Evolutionary conservation across 768 basidiomycete genomes (phyloP), one percentile per base, ranked within the genome.

Genomic region (Auricularia heimuer): DNA sequence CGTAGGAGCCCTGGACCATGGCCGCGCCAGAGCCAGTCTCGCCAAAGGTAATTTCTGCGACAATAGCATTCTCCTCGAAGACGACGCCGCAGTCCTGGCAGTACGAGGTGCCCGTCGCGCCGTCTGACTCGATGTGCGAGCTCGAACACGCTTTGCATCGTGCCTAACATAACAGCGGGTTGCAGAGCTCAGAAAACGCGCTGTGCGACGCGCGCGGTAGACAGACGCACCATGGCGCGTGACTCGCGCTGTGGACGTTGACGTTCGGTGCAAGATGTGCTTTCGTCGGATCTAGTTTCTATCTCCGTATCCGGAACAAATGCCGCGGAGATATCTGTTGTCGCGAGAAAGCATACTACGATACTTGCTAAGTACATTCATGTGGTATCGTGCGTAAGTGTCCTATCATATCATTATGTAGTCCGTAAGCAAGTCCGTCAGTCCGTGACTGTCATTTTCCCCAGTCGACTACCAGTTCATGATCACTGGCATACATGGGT

Each of bases 41-140:
- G n/a, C 94, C 93, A 69, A 99, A 99, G 1, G 87, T 86, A 64
- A 99, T 85, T 73, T 99, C 97, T 67, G 88, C 90, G 10, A 98
- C 92, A 66, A 98, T 94, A 2, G 89, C 85, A 71, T 93, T 94
- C 75, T 97, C 92, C 76, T 96, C 93, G 10, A 96, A 80, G 18
- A 98, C 94, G 6, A 88, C 90, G 58, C 92, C 93, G 70, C 95
- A 98, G 69, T 83, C 79, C 1, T 89, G 83, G 69, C 93, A 95
- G 72, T 92, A 90, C 4, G 89, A 90, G 68, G 90, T 90, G 8
- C 92, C 92, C 4, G 90, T 89, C 12, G 90, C 86, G 37, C 86
- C 78, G 74, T 92, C 89, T 73, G 92, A 92, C 72, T 92, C 90
- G 68, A 93, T 92, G 29, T 29, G 29, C 24, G 24, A 14, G 4